Base-by-base conservation (phyloP, 345 rosid species). In the Gossypium anomalum region DNA sequence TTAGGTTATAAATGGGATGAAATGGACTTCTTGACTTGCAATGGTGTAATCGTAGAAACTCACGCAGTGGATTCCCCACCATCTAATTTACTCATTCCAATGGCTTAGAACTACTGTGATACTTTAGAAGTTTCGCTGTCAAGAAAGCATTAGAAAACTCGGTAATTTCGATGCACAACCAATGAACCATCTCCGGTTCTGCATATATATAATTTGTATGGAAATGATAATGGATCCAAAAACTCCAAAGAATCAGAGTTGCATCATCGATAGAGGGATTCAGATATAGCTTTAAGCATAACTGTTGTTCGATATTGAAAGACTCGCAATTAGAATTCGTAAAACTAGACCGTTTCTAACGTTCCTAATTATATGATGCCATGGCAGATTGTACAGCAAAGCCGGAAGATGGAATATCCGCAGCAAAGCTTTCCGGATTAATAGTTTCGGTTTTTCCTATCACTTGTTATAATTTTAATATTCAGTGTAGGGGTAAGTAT, bases 371-470 rank as follows among this genome's bases (percentile, higher is more conserved):
- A 51, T 11, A 59, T 14, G 20, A 12, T 62, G 71, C 52, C 71
- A 53, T 78, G 38, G 78, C 87, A 82, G 89, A 80, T 77, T 55
- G 74, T 69, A 63, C 68, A 62, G 82, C 68, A 73, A 43, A 53
- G 67, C 53, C 63, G 52, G 80, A 53, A 53, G 78, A 49, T 49
- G 82, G 82, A 77, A 56, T 76, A 66, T 48, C 19, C 57, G 59
- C 13, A 41, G 49, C 41, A 15, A 47, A 62, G 65, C 56, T 75
- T 22, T 22, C 13, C 34, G 5, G 34, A 5, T 29, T 29, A 3
- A 3, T 67, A 49, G 68, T 68, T 77, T 71, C 23, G 52, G 48
- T 69, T 76, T 48, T 45, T 68, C 38, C 38, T 29, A 29, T 0
- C 38, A 29, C 38, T 29, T 4, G 38, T 29, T 29, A 29, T 29